A percentile compares a stretch with the other conserved stretches of the same genome.
Evolutionary conservation across 75 land plant species (phyloP).

Genomic region (Gnetum montanum): DNA sequence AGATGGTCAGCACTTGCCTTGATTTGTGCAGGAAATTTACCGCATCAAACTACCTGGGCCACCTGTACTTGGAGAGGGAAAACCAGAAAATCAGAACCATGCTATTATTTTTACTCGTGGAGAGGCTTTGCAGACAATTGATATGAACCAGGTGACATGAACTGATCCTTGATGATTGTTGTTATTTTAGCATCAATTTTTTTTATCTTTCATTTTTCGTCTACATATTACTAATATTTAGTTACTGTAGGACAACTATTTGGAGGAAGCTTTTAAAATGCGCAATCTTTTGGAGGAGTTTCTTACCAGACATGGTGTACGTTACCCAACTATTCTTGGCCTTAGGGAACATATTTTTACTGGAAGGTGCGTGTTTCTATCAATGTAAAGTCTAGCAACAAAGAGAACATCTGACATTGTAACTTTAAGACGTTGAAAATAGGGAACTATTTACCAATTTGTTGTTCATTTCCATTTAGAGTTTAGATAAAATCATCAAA

Average conservation of each 20-base stretch:
- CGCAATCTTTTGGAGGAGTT: conserved; percentile 61
- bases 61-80: conserved; percentile 71
- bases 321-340: conserved; percentile 41
- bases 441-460: too few species aligned
- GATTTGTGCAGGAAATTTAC: conserved; percentile 61
- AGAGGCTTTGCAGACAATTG: conserved; percentile 74
- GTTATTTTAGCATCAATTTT: neutral
- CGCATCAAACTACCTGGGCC: conserved; percentile 88
- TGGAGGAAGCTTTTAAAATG: conserved; percentile 92
- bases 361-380: conserved; percentile 25
- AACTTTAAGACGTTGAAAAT: too few species aligned
- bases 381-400: too few species aligned
- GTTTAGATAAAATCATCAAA: too few species aligned
- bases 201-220: too few species aligned
- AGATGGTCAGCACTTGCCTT: neutral
- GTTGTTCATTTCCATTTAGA: too few species aligned
- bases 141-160: conserved; percentile 64
- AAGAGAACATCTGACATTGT: too few species aligned
- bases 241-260: conserved; percentile 88
- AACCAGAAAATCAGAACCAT: too few species aligned
- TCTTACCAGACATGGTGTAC: conserved; percentile 30
- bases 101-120: too few species aligned
- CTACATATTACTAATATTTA: too few species aligned
- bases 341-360: conserved; percentile 55
- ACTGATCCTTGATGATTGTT: neutral